Base-by-base conservation (phyloP, 306 rosid genomes). In the Mimosa pudica region DNA sequence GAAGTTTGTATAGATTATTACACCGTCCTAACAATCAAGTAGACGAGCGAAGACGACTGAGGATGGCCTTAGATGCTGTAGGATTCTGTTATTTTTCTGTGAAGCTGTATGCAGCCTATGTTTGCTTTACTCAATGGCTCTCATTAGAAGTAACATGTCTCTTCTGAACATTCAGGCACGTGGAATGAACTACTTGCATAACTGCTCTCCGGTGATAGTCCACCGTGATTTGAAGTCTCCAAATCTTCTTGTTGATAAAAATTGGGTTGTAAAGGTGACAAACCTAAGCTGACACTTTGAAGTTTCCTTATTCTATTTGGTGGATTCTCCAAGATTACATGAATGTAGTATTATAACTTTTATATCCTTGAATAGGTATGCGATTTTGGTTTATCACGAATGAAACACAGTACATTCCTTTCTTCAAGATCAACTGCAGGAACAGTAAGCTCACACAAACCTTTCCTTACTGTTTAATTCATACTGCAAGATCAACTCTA, bases 171-270 rank as follows among this genome's bases (percentile, higher is more conserved):
- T 84, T 81, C 86, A 96, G 99, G 99, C 99, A 63, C 96, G 99
- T 68, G 99, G 99, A 85, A 93, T 96, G 99, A 96, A 93, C 83
- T 93, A 96, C 85, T 88, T 96, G 92, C 99, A 96, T 85, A 96
- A 70, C 79, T 87, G 92, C 91, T 79, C 88, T 68, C 99, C 99
- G 18, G 89, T 91, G 32, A 85, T 96, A 79, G 99, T 96, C 65
- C 99, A 96, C 77, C 98, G 99, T 69, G 99, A 96, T 83, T 89
- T 96, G 90, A 96, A 96, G 87, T 93, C 99, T 79, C 99, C 99
- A 60, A 95, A 95, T 87, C 96, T 96, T 78, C 98, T 96, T 47
- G 99, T 96, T 64, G 99, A 96, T 82, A 91, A 85, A 84, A 93
- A 96, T 70, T 93, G 99, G 99, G 97, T 96, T 11, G 94, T 96